Evolutionary conservation across 2,329 filamentous ascomycete genomes (phyloP).

Genomic region (Talaromyces atroroseus): DNA sequence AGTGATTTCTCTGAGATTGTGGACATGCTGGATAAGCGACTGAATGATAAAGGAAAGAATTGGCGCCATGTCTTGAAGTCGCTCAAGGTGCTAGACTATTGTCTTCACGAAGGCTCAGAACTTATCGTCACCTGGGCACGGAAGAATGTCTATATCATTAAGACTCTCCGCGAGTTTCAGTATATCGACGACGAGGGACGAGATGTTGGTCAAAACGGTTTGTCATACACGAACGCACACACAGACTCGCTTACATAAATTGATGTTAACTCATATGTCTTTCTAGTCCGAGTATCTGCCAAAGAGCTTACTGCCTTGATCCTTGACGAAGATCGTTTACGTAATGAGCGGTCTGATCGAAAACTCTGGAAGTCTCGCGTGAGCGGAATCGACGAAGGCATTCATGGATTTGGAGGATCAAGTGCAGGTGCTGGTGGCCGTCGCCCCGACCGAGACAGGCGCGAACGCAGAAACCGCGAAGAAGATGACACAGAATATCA

Average conservation of each 20-base stretch:
- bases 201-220: constrained; percentile 96
- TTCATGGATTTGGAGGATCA: constrained; percentile 39
- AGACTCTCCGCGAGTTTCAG: constrained; percentile 93
- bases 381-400: constrained; percentile 76
- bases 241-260: not conserved
- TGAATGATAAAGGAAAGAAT: constrained; percentile 99
- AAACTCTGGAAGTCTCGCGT: constrained; percentile 97
- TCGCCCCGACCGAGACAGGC: constrained; percentile 39
- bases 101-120: constrained; percentile 93
- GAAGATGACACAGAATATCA: constrained; percentile 89
- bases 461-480: constrained; percentile 52
- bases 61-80: constrained; percentile 98
- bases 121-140: constrained; percentile 95
- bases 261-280: constrained; percentile 4
- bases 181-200: constrained; percentile 93
- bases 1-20: constrained; percentile 99
- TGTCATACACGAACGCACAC: constrained; percentile 26
- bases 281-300: constrained; percentile 80
- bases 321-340: constrained; percentile 86
- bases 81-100: constrained; percentile 95
- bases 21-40: constrained; percentile 97
- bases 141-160: constrained; percentile 98
- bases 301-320: constrained; percentile 93
- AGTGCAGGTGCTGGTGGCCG: constrained; percentile 25
- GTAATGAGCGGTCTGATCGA: constrained; percentile 82